These are phyloP conservation scores for Platismatia glauca DNA, from an alignment of 495 filamentous ascomycete genomes.

Conservation along the genomic window DNA sequence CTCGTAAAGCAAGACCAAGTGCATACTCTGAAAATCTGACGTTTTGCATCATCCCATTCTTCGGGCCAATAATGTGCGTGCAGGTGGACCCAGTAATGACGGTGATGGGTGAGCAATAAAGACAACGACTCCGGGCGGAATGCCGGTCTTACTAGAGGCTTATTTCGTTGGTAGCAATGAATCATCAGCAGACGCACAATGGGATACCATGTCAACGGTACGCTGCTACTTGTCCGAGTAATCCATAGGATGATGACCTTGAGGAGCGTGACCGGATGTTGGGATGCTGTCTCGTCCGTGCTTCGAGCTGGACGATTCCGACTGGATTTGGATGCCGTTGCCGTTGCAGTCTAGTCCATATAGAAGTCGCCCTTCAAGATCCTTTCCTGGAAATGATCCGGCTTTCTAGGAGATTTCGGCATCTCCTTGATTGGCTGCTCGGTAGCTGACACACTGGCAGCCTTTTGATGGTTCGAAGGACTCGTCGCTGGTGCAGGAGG, in stretches of 20 bases:
- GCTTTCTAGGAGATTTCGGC: conserved; percentile 56
- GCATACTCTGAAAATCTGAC: not conserved
- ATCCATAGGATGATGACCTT: not conserved
- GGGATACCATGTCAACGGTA: not conserved
- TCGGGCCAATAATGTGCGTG: not conserved
- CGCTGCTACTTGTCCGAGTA: not conserved
- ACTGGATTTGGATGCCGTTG: not conserved
- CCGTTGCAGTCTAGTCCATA: conserved; percentile 60
- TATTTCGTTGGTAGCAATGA: not conserved
- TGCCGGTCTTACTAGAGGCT: not conserved
- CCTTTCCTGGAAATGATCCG: conserved; percentile 89
- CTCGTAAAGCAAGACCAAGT: not conserved
- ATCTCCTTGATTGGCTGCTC: conserved; percentile 60
- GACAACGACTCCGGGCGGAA: not conserved
- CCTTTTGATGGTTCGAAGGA: conserved; percentile 39
- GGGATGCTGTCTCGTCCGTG: not conserved
- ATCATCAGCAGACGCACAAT: not conserved
- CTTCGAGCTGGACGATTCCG: not conserved
- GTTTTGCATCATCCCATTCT: not conserved
- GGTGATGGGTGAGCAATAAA: not conserved
- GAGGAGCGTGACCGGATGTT: not conserved
- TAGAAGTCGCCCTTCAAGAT: conserved; percentile 96
- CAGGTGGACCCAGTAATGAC: not conserved
- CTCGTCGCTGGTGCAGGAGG: conserved; percentile 22
- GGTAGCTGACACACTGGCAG: conserved; percentile 59